These are phyloP conservation scores for Yamadazyma triangularis DNA, from an alignment of 1,139 yeast genomes.

Conservation along the genomic window DNA sequence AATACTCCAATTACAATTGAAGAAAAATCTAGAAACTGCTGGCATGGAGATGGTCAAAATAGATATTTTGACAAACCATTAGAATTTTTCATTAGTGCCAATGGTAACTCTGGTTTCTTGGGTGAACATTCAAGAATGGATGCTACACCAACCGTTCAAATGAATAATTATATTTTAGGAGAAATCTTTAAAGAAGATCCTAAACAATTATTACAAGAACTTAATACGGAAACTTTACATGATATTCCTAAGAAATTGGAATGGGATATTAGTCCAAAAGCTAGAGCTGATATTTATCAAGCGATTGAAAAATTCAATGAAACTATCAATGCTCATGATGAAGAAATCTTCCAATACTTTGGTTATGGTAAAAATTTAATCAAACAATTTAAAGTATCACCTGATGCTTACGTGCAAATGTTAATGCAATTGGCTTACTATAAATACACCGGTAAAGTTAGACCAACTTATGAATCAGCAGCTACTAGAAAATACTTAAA, in stretches of 20 bases:
- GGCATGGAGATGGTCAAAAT: constrained; percentile 95
- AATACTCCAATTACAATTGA: constrained; percentile 72
- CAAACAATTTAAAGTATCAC: constrained; percentile 65
- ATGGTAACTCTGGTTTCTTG: constrained; percentile 86
- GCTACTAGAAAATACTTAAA: constrained; percentile 84
- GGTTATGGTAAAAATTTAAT: constrained; percentile 71
- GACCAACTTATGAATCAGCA: constrained; percentile 96
- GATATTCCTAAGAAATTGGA: constrained; percentile 19
- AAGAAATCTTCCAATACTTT: constrained; percentile 64
- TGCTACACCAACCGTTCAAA: constrained; percentile 90
- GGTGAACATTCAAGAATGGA: constrained; percentile 99
- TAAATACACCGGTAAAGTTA: constrained; percentile 72
- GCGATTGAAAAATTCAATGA: constrained; percentile 56
- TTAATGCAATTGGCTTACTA: constrained; percentile 72
- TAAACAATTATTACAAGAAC: constrained; percentile 23
- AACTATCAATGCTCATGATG: constrained; percentile 52
- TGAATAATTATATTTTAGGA: constrained; percentile 72
- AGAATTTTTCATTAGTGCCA: constrained; percentile 76
- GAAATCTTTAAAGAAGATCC: constrained; percentile 49
- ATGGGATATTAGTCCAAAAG: constrained; percentile 50
- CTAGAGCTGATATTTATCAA: constrained; percentile 46
- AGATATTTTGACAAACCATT: constrained; percentile 91
- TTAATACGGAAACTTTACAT: constrained; percentile 16
- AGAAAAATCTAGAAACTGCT: constrained; percentile 79
- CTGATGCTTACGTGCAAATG: constrained; percentile 77